A percentile compares a stretch with the other conserved stretches of the same genome.
phyloP scores from a whole-genome alignment of 805 yeast genomes.

The Blastobotrys peoriensis region DNA sequence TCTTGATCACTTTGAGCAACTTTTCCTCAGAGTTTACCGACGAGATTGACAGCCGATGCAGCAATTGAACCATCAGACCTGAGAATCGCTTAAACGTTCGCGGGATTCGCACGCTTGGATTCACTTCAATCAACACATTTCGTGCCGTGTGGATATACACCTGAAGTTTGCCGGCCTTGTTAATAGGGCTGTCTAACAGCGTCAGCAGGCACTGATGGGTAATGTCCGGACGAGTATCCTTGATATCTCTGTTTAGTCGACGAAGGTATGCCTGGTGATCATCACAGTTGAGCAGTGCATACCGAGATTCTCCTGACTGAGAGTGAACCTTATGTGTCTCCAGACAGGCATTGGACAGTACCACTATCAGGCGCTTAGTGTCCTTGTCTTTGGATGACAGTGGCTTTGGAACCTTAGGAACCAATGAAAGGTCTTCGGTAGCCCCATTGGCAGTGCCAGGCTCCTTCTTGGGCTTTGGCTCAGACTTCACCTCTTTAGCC shows the following conservation, averaged over 20 bases:
- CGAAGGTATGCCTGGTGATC: constrained; percentile 94
- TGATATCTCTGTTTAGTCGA: constrained; percentile 94
- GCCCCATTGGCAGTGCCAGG: no score
- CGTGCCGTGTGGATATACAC: constrained; percentile 94
- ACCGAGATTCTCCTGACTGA: constrained; percentile 82
- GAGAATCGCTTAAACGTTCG: constrained; percentile 97
- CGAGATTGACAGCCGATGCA: constrained; percentile 87
- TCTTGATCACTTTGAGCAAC: constrained; percentile 87
- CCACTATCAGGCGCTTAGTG: constrained; percentile 85
- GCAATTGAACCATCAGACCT: constrained; percentile 94
- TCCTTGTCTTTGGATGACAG: constrained; percentile 78
- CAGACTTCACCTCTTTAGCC: constrained; percentile 34
- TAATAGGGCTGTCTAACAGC: constrained; percentile 91
- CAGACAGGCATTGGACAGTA: constrained; percentile 90
- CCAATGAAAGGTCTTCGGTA: constrained; percentile 57
- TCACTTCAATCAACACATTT: constrained; percentile 91
- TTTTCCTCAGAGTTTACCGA: constrained; percentile 95
- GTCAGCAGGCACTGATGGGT: constrained; percentile 97
- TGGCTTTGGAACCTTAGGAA: constrained; percentile 81
- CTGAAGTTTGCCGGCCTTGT: constrained; percentile 94
- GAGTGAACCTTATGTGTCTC: constrained; percentile 84
- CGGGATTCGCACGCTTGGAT: constrained; percentile 94
- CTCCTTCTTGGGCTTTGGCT: constrained; percentile 16
- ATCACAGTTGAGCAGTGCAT: constrained; percentile 91
- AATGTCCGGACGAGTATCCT: constrained; percentile 98